Percentiles rank a stretch among this genome's conserved stretches.
These are phyloP conservation scores for Carallia brachiata DNA, from an alignment of 345 rosid species.

Conservation along the genomic window DNA sequence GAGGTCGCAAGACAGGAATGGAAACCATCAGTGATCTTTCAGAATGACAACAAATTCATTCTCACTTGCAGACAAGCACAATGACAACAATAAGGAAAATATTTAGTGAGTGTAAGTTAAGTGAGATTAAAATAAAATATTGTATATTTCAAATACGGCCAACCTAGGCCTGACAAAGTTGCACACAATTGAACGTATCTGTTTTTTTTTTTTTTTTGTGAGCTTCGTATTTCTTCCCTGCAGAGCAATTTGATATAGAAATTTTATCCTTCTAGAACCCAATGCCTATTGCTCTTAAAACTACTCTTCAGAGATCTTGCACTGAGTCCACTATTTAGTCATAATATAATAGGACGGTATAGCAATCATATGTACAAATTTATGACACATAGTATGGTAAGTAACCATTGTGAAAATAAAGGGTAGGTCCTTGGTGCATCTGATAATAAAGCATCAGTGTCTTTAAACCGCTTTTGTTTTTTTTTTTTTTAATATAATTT, in stretches of 20 bases:
- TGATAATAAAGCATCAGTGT: background rate
- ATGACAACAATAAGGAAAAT: background rate
- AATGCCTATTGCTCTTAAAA: constrained; percentile 20
- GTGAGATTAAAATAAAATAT: background rate
- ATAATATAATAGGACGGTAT: constrained; percentile 7
- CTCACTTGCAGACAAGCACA: constrained; percentile 9
- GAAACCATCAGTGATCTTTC: constrained; percentile 20
- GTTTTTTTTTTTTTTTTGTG: background rate
- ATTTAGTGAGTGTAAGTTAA: no score
- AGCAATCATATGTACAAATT: background rate
- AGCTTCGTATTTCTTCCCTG: constrained; percentile 5
- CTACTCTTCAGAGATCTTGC: background rate
- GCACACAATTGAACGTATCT: constrained; percentile 7
- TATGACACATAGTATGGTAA: background rate
- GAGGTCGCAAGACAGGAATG: constrained; percentile 15
- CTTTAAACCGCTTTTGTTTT: no score
- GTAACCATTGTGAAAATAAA: background rate
- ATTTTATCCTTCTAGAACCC: background rate
- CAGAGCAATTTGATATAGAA: constrained; percentile 32
- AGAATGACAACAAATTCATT: background rate
- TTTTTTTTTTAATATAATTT: no score
- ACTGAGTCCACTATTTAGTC: background rate
- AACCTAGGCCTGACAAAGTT: background rate
- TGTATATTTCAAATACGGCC: background rate
- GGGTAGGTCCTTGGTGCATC: background rate